Percentiles rank a stretch among this genome's conserved stretches.
Evolutionary conservation across 2,329 filamentous ascomycete genomes (phyloP).

Genomic region (Epichloe baconii): DNA sequence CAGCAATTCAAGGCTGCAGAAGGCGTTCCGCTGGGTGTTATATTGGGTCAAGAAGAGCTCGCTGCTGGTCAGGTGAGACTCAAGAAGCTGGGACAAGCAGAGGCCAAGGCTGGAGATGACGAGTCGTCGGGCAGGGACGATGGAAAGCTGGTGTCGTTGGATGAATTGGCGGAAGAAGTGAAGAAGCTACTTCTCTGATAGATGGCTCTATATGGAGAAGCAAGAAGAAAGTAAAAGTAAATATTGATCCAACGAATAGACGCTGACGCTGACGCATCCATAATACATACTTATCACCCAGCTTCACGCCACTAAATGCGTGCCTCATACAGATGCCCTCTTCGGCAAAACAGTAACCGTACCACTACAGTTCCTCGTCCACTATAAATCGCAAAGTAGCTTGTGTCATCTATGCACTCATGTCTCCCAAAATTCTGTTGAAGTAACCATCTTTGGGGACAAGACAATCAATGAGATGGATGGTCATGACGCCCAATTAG

Average conservation of each 20-base stretch:
- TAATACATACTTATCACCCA: neutral
- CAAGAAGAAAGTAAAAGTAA: neutral
- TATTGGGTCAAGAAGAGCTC: constrained; percentile 84
- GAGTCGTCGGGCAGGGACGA: constrained; percentile 80
- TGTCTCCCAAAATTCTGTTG: neutral
- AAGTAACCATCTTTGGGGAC: neutral
- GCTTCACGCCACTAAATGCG: neutral
- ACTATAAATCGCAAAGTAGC: no score
- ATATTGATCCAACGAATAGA: neutral
- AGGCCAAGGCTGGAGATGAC: constrained; percentile 57
- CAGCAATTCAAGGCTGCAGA: constrained; percentile 90
- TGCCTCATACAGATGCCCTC: no score
- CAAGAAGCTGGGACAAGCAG: constrained; percentile 62
- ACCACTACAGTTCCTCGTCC: no score
- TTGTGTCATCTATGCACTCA: no score
- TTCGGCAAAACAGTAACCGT: no score
- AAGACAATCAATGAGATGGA: constrained; percentile 1
- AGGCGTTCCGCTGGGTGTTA: constrained; percentile 73
- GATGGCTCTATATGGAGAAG: no score
- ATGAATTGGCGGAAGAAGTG: constrained; percentile 50
- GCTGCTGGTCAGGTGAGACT: constrained; percentile 72
- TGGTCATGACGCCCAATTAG: constrained; percentile 20
- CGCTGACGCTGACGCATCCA: neutral
- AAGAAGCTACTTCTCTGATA: constrained; percentile 20
- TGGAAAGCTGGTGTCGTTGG: constrained; percentile 58